These are phyloP conservation scores for Theobroma grandiflorum DNA, from an alignment of 441 rosid genomes.

Conservation along the genomic window DNA sequence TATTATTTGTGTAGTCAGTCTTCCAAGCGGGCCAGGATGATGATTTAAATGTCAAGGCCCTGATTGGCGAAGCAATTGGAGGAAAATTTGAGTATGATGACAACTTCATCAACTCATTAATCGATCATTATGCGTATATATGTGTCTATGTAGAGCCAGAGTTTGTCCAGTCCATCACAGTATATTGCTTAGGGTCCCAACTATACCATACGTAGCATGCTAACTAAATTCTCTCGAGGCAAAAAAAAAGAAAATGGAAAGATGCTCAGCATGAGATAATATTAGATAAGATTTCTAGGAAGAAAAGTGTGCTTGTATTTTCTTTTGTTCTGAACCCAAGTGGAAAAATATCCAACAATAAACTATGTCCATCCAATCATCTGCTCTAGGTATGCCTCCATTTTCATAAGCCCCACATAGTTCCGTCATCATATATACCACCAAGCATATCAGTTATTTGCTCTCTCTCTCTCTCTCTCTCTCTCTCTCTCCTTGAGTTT, in stretches of 20 bases:
- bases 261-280: conserved; percentile 16
- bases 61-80: neutral
- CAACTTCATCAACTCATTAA: neutral
- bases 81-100: neutral
- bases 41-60: neutral
- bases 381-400: conserved; percentile 61
- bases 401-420: conserved; percentile 55
- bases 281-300: conserved; percentile 22
- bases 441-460: conserved; percentile 39
- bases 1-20: neutral
- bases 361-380: conserved; percentile 74
- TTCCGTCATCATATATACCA: conserved; percentile 49
- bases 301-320: neutral
- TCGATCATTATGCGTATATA: too few relatives aligned
- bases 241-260: conserved; percentile 12
- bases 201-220: neutral
- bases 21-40: neutral
- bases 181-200: neutral
- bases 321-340: conserved; percentile 39
- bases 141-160: neutral
- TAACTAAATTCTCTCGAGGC: conserved; percentile 11
- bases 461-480: conserved; percentile 18
- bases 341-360: conserved; percentile 50
- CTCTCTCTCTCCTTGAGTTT: conserved; percentile 23
- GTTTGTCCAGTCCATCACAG: neutral